Base-by-base conservation (phyloP, 257 asterid genomes). In the Plantago elongata region DNA sequence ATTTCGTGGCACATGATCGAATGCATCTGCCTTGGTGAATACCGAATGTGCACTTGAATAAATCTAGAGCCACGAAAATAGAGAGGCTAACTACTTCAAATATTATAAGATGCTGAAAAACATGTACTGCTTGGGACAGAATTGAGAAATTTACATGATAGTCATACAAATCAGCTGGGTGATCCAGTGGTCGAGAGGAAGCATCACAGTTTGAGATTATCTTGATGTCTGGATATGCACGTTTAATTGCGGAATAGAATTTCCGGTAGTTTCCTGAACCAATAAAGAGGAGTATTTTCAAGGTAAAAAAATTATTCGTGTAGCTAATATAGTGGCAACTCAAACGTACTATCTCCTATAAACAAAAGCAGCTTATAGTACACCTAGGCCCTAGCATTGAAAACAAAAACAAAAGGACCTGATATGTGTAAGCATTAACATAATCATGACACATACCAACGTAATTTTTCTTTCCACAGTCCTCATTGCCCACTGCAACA, bases 401-500 rank as follows among this genome's bases (percentile, higher is more conserved):
- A 22, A 22, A 22, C 27, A 22, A 22, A 22, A 22, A 22, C 27
- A 22, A 22, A 22, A 22, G 27, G 27, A 22, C 27, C 27, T 22
- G 27, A 22, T 22, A 22, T 22, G 2, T 22, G 27, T 22, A 22
- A 22, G 27, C 27, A 22, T 22, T 34, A 34, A 34, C 51, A 56
- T 51, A 2, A 29, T 49, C 16, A 54, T 51, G 30, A 61, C 38
- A 60, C 80, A 43, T 76, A 89, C 99, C 99, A 1, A 50, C 73
- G 77, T 93, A 93, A 77, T 85, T 72, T 68, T 77, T 71, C 86
- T 84, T 89, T 51, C 89, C 86, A 60, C 99, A 93, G 65, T 93
- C 99, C 79, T 93, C 99, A 40, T 93, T 93, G 27, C 99, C 97
- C 38, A 93, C 74, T 1, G 99, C 99, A 60, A 93, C 99, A 48